Base-by-base conservation (phyloP, 352 stramenopile species). In the Globisporangium abappressorium region DNA sequence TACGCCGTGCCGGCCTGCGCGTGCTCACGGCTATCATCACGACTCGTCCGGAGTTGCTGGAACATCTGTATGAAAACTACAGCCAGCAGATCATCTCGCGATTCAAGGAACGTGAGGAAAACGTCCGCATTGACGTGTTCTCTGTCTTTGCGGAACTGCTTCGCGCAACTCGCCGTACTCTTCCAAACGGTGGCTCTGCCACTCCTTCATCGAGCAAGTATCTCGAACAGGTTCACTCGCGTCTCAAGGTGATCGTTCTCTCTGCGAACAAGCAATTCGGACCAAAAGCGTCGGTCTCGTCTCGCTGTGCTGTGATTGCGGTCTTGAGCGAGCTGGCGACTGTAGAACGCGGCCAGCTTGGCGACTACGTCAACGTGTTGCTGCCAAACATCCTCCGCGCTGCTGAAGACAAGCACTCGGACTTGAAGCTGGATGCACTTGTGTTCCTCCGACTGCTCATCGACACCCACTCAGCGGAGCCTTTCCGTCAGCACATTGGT, bases 31-130 rank as follows among this genome's bases (percentile, higher is more conserved):
- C 95, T 9, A 83, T 98, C 57, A 95, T 99, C 22, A 92, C 91
- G 64, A 91, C 91, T 7, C 83, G 93, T 2, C 67, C 88, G 14
- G 92, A 98, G 63, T 71, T 97, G 43, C 73, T 98, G 36, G 81
- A 95, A 59, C 69, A 88, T 18, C 70, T 98, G 14, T 97, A 96
- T 74, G 82, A 81, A 41, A 89, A 85, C 64, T 94, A 94, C 34
- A 91, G 78, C 24, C 84, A 93, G 69, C 73, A 79, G 55, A 72
- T 98, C 55, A 92, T 98, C 53, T 87, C 75, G 18, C 82, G 92
- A 18, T 98, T 98, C 72, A 98, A 97, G 76, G 98, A 99, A 80
- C 86, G 98, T 46, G 98, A 99, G 81, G 98, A 99, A 68, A 99
- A 99, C 75, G 98, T 99, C 58, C 95, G 97, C 30, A 94, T 99